These are phyloP conservation scores for Xylaria cubensis DNA, from an alignment of 495 filamentous ascomycete species.

Conservation along the genomic window DNA sequence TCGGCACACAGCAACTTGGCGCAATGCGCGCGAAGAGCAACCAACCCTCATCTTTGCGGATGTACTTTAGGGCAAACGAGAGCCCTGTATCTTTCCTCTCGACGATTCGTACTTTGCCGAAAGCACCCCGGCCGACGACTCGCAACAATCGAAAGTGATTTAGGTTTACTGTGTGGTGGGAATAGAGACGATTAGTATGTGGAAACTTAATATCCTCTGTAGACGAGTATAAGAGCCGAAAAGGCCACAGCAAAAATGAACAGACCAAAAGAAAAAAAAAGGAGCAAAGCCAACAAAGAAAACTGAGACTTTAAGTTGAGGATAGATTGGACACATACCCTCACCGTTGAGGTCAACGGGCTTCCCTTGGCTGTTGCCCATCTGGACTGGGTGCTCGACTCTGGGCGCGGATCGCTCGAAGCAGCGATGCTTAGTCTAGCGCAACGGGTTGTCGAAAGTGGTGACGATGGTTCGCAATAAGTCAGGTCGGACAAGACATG, in stretches of 20 bases:
- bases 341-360: conserved; percentile 91
- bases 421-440: conserved; percentile 15
- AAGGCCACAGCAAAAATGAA: neutral
- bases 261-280: neutral
- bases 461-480: conserved; percentile 15
- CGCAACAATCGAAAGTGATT: conserved; percentile 95
- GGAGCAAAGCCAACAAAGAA: conserved; percentile 1
- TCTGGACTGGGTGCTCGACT: conserved; percentile 45
- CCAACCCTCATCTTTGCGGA: conserved; percentile 97
- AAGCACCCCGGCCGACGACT: conserved; percentile 96
- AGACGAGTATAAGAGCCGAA: neutral
- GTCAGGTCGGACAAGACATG: conserved; percentile 28
- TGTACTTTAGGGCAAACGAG: conserved; percentile 97
- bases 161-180: conserved; percentile 74
- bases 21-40: conserved; percentile 24
- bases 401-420: conserved; percentile 24
- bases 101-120: conserved; percentile 98
- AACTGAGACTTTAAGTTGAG: neutral
- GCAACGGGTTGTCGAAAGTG: conserved; percentile 8
- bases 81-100: conserved; percentile 92
- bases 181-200: conserved; percentile 33
- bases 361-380: conserved; percentile 96
- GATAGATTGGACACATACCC: conserved; percentile 62
- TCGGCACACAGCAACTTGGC: conserved; percentile 30
- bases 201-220: conserved; percentile 5